Conservation (phyloP, 2,329 filamentous ascomycete genomes). For the Ophiostoma sp. region DNA sequence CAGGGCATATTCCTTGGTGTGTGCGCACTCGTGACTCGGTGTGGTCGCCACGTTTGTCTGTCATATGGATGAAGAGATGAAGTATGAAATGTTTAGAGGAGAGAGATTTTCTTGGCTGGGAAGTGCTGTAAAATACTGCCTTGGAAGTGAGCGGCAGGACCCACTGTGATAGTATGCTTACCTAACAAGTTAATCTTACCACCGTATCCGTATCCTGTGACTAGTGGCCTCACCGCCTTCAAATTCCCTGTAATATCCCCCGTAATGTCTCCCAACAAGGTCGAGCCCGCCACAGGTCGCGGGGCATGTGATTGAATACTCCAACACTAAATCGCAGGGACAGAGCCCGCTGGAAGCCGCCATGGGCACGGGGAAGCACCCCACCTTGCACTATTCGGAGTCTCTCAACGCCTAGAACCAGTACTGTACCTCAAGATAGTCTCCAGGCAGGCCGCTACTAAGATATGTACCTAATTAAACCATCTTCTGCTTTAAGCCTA, state of each 20-base stretch:
- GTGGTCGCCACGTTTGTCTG: background rate
- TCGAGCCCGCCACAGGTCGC: background rate
- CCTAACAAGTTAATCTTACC: background rate
- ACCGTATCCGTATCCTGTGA: conserved; percentile 6
- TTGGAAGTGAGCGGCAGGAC: background rate
- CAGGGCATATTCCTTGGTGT: background rate
- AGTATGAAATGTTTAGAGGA: background rate
- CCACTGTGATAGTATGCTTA: background rate
- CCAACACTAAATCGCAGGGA: background rate
- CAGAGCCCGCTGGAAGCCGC: background rate
- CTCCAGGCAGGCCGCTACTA: background rate
- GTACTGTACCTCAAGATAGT: background rate
- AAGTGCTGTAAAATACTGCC: background rate
- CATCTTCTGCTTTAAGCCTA: background rate
- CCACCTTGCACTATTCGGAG: background rate
- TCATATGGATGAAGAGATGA: background rate
- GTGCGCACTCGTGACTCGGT: background rate
- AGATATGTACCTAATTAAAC: background rate
- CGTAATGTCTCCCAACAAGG: background rate
- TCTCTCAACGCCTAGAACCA: background rate
- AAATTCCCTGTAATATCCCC: background rate
- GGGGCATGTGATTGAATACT: conserved; percentile 2
- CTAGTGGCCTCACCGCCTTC: background rate
- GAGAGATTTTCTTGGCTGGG: background rate
- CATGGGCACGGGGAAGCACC: background rate